These are phyloP conservation scores for Malus fusca DNA, from an alignment of 306 rosid species.

Conservation along the genomic window DNA sequence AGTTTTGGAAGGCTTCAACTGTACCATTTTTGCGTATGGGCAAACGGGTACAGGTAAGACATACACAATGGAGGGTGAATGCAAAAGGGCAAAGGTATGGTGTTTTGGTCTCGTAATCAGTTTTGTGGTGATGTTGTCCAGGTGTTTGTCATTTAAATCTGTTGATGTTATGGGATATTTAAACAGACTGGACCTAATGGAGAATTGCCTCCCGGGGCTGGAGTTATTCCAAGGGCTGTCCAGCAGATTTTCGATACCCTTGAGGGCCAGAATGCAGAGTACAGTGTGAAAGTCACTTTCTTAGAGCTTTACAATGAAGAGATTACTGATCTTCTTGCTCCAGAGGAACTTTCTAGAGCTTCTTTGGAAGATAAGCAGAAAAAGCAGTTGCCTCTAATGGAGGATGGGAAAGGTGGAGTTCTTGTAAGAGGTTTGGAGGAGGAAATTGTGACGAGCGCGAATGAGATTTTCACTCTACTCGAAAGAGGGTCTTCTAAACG, in stretches of 20 bases:
- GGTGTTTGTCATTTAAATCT: not conserved
- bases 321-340: conserved; percentile 91
- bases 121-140: not conserved
- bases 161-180: not conserved
- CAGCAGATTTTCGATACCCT: conserved; percentile 90
- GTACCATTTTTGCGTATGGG: conserved; percentile 90
- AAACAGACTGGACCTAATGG: conserved; percentile 77
- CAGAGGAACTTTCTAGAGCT: conserved; percentile 68
- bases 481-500: conserved; percentile 95
- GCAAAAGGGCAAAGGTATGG: conserved; percentile 76
- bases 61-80: conserved; percentile 93
- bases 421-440: conserved; percentile 91
- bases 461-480: conserved; percentile 71
- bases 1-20: conserved; percentile 84
- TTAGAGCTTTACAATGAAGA: conserved; percentile 90
- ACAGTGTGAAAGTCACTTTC: conserved; percentile 89
- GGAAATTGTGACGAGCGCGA: conserved; percentile 87
- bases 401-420: conserved; percentile 97
- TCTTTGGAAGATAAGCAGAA: conserved; percentile 76
- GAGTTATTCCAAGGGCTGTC: conserved; percentile 93
- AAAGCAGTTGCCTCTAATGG: conserved; percentile 90
- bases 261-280: conserved; percentile 84
- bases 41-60: conserved; percentile 97
- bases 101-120: not conserved
- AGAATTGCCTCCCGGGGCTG: conserved; percentile 80